phyloP scores from a whole-genome alignment of 2,329 filamentous ascomycete species.

The Gnomoniopsis smithogilvyi region DNA sequence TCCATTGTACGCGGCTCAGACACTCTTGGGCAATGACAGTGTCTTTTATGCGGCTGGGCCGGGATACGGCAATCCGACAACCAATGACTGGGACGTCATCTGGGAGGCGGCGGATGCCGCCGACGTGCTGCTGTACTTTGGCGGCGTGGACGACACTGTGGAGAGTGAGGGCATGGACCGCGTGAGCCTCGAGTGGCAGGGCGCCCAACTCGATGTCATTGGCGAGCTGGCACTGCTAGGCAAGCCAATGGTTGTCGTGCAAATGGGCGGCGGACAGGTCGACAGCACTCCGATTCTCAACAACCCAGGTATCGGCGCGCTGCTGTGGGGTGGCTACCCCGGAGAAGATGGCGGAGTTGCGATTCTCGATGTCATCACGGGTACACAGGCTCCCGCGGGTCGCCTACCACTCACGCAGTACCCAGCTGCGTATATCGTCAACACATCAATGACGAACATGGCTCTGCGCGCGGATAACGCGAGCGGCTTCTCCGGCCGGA shows the following conservation, averaged over 20 bases:
- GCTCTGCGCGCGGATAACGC: slow-evolving; percentile 38
- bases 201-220: slow-evolving; percentile 49
- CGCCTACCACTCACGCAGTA: slow-evolving; percentile 55
- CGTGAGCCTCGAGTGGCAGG: slow-evolving; percentile 47
- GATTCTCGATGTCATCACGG: slow-evolving; percentile 51
- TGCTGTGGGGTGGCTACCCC: slow-evolving; percentile 58
- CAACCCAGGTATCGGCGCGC: slow-evolving; percentile 44
- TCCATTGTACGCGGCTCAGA: slow-evolving; percentile 42
- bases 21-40: slow-evolving; percentile 10
- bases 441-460: slow-evolving; percentile 55
- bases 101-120: slow-evolving; percentile 37
- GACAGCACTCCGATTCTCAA: slow-evolving; percentile 47
- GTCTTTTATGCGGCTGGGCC: slow-evolving; percentile 23
- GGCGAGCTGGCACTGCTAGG: slow-evolving; percentile 37
- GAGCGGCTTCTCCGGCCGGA: slow-evolving; percentile 44
- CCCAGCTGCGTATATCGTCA: slow-evolving; percentile 45
- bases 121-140: slow-evolving; percentile 52
- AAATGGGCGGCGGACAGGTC: slow-evolving; percentile 46
- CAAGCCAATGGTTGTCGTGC: slow-evolving; percentile 49
- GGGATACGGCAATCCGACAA: slow-evolving; percentile 22
- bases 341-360: slow-evolving; percentile 58
- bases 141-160: slow-evolving; percentile 50
- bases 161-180: slow-evolving; percentile 53
- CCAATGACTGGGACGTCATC: slow-evolving; percentile 30
- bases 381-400: slow-evolving; percentile 47